Evolutionary conservation across 768 basidiomycete species (phyloP), one percentile per base, ranked within the genome.

Genomic region (Suillus clintonianus): DNA sequence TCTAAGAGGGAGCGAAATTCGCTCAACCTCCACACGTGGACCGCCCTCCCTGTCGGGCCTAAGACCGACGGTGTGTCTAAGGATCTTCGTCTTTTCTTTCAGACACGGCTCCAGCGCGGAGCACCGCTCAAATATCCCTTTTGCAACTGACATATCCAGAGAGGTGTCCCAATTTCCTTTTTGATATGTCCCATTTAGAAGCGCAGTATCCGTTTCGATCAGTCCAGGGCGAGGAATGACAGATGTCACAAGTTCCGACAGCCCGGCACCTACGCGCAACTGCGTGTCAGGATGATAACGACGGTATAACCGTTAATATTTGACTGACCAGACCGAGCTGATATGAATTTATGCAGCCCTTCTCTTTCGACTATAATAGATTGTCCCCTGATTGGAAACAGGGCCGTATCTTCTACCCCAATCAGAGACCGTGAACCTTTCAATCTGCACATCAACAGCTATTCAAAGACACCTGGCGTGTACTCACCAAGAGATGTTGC

Each of bases 301-400:
- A 15, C 22, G 15, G 54, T 56, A 11, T 19, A 19, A 19, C 30
- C 27, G 30, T 53, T 30, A 24, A 39, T 61, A 32, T 43, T 24
- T 3, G 24, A 66, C 75, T 62, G 51, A 78, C 78, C 74, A 13
- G 61, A 42, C n/a, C 69, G 56, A 42, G 62, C 67, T 69, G 59
- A 62, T 32, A 79, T 48, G 59, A 70, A 78, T 62, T 80, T 77
- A 43, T 77, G 57, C 50, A 92, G 78, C 77, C 83, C 82, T 0
- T 90, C 88, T 5, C 90, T 90, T 43, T 85, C 75, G 22, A 96
- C 80, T n/a, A 95, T 74, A 14, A 94, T 87, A 0, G 91, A 90
- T 77, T 97, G 94, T 6, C 95, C 95, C 48, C 94, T 82, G 65
- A 94, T 84, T 0, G 94, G 92, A 71, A 85, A 86, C 30, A 94